These are phyloP conservation scores for Calcarisporium arbuscula DNA, from an alignment of 2,329 filamentous ascomycete species.

Conservation along the genomic window DNA sequence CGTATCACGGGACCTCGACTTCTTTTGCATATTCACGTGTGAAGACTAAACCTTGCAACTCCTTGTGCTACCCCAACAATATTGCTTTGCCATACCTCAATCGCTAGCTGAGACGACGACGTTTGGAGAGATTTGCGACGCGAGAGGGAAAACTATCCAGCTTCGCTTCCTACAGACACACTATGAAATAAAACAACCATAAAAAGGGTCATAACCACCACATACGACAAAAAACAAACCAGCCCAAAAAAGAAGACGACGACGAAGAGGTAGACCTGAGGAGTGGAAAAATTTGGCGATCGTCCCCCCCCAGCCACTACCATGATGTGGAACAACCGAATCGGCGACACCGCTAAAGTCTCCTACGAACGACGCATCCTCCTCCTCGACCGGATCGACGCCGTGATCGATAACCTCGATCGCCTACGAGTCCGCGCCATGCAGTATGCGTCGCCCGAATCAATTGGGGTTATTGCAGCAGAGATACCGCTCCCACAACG, in stretches of 20 bases:
- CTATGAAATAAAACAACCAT: too few species aligned
- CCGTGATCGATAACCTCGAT: conserved; percentile 4
- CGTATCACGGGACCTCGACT: too few species aligned
- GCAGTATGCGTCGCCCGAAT: conserved; percentile 3
- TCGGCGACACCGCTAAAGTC: conserved; percentile 12
- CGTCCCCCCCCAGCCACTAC: background rate
- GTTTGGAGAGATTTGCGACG: too few species aligned
- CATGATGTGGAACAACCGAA: conserved; percentile 9
- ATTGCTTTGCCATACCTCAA: too few species aligned
- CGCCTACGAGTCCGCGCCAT: conserved; percentile 7
- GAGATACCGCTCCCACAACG: conserved; percentile 4
- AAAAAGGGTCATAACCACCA: too few species aligned
- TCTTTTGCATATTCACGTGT: too few species aligned
- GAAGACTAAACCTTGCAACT: too few species aligned
- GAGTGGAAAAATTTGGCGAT: background rate
- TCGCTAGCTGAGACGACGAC: too few species aligned
- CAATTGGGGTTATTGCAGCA: conserved; percentile 3
- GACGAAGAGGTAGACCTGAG: background rate
- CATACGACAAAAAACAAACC: too few species aligned
- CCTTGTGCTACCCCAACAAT: too few species aligned
- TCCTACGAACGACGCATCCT: conserved; percentile 10
- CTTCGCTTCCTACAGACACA: too few species aligned
- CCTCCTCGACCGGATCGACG: conserved; percentile 5
- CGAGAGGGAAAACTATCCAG: too few species aligned
- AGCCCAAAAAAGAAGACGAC: background rate